Evolutionary conservation across 495 filamentous ascomycete genomes (phyloP).

Genomic region (Penicillium fimorum): DNA sequence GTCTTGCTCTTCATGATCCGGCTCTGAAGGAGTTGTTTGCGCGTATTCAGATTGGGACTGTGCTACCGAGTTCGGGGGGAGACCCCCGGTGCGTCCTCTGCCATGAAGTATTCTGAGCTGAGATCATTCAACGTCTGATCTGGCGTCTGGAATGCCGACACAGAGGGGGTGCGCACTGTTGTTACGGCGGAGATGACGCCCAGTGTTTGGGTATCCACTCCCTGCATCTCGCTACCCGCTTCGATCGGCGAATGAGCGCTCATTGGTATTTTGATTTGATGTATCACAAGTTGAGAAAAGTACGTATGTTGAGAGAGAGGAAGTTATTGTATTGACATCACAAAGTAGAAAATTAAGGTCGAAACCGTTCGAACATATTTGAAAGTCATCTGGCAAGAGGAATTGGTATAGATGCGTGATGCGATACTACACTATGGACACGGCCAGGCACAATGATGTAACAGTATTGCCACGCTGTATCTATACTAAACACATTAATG

Average conservation of each 20-base stretch:
- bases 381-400: not conserved
- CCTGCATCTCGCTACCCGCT: constrained; percentile 22
- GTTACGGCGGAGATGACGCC: constrained; percentile 36
- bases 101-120: constrained; percentile 37
- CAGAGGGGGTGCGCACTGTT: constrained; percentile 19
- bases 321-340: not conserved
- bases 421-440: not conserved
- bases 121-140: constrained; percentile 40
- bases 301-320: not conserved
- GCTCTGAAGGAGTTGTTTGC: constrained; percentile 14
- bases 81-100: constrained; percentile 35
- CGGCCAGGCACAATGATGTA: not conserved
- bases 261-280: not conserved
- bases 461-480: not conserved
- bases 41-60: constrained; percentile 18
- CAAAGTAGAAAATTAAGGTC: not conserved
- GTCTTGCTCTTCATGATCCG: constrained; percentile 13
- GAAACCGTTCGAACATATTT: not conserved
- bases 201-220: constrained; percentile 38
- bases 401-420: not conserved
- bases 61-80: constrained; percentile 24
- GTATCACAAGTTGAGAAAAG: not conserved
- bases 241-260: constrained; percentile 20
- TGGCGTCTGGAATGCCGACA: constrained; percentile 34
- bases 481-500: not conserved